These are phyloP conservation scores for Hypholoma fasciculare DNA, from an alignment of 768 basidiomycete species.

Conservation along the genomic window DNA sequence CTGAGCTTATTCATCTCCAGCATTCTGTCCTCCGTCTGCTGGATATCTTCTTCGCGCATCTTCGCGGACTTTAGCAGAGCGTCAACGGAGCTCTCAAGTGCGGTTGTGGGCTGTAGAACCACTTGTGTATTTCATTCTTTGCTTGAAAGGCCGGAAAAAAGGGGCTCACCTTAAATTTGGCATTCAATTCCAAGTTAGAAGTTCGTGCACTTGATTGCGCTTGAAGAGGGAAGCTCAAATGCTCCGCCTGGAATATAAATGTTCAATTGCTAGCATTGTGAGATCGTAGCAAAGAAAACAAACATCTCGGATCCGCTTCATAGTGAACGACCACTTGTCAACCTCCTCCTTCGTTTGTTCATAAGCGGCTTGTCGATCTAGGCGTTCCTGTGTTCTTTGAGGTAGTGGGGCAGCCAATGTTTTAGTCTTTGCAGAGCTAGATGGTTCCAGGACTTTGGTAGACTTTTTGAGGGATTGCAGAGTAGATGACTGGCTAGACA, in stretches of 20 bases:
- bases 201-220: slow-evolving; percentile 49
- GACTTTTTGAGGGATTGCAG: slow-evolving; percentile 70
- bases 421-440: slow-evolving; percentile 52
- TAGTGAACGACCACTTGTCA: slow-evolving; percentile 90
- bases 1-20: slow-evolving; percentile 80
- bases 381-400: slow-evolving; percentile 80
- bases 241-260: slow-evolving; percentile 61
- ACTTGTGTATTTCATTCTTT: background rate
- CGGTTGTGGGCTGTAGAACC: slow-evolving; percentile 67
- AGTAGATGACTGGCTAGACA: slow-evolving; percentile 61
- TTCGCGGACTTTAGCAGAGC: slow-evolving; percentile 79
- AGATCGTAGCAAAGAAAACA: slow-evolving; percentile 5
- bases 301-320: slow-evolving; percentile 90
- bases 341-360: slow-evolving; percentile 92
- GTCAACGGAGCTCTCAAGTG: slow-evolving; percentile 83
- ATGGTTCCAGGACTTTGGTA: slow-evolving; percentile 58
- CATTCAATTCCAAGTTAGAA: slow-evolving; percentile 74
- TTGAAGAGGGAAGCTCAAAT: slow-evolving; percentile 86
- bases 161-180: slow-evolving; percentile 76
- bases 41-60: slow-evolving; percentile 79
- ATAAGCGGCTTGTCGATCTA: slow-evolving; percentile 93
- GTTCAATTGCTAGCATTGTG: too few species aligned
- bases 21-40: slow-evolving; percentile 67
- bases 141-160: background rate
- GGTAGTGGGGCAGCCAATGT: slow-evolving; percentile 84